These are phyloP conservation scores for Schizophyllum amplum DNA, from an alignment of 1,284 basidiomycete genomes.

Conservation along the genomic window DNA sequence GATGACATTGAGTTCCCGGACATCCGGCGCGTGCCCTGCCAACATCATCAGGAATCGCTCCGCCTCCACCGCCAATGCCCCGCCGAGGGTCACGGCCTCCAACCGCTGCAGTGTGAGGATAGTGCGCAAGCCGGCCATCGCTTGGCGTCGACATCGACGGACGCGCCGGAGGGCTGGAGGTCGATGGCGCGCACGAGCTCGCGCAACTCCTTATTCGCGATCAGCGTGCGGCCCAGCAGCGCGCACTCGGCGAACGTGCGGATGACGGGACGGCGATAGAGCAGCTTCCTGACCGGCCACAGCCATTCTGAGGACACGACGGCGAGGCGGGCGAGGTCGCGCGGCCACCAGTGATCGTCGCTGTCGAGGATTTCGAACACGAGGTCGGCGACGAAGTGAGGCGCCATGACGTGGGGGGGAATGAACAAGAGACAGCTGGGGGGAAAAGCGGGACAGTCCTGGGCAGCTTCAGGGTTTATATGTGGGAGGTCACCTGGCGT, in stretches of 20 bases:
- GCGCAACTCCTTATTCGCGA: constrained; percentile 26
- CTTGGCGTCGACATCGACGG: background rate
- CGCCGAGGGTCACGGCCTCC: constrained; percentile 38
- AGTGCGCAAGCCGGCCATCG: background rate
- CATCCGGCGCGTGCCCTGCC: background rate
- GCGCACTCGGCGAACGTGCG: constrained; percentile 32
- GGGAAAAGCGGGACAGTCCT: background rate
- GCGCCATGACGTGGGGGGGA: background rate
- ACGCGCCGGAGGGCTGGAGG: constrained; percentile 24
- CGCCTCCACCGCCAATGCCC: constrained; percentile 28
- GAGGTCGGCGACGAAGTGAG: constrained; percentile 39
- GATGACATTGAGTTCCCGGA: background rate
- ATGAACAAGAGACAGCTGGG: background rate
- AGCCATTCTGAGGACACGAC: constrained; percentile 41
- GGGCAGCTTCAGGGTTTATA: background rate
- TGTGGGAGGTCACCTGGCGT: no score
- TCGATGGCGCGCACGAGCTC: constrained; percentile 34
- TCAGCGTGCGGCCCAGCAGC: constrained; percentile 35
- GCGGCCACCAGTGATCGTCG: constrained; percentile 43
- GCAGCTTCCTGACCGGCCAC: constrained; percentile 30
- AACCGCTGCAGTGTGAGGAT: constrained; percentile 8
- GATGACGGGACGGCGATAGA: constrained; percentile 37
- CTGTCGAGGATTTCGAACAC: constrained; percentile 43
- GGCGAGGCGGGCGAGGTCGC: constrained; percentile 39
- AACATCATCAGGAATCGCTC: constrained; percentile 13